Base-by-base conservation (phyloP, 2,329 filamentous ascomycete species). In the Eutypella sp. region DNA sequence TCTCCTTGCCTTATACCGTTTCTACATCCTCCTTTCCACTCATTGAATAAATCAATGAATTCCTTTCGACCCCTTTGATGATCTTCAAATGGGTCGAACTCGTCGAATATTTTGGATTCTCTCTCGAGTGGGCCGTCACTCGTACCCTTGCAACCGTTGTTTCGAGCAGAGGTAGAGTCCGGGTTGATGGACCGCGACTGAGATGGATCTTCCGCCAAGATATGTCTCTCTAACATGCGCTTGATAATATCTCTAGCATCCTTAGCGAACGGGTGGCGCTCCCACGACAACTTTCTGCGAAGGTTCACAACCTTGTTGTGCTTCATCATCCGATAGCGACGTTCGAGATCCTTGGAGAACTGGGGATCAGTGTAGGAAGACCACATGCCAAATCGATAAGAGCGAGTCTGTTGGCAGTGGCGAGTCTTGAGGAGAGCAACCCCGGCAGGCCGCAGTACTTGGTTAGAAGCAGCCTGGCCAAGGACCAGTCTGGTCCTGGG, bases 351-450 rank as follows among this genome's bases (percentile, higher is more conserved):
- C 37, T 64, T 67, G 33, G 68, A 65, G 18, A 64, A 61, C 16
- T 71, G 65, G 13, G 64, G 59, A 50, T 75, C 68, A 23, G 68
- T 52, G 38, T 67, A 67, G 24, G 65, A 67, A 7, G 70, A 66
- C 71, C 75, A 78, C 16, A 68, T 53, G 42, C 67, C 71, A 47
- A 79, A 71, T 48, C 75, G 72, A 49, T 79, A 76, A 29, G 57
- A 57, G 29, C 79, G 72, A 27, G 55, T 62, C 50, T 76, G 74
- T 37, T 67, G 62, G 16, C 54, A 58, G 40, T 60, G 60, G 27
- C 55, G 54, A 16, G 42, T 34, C 16, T 47, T 49, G 23, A 55
- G 39, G 13, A 58, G 39, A 27, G 58, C 55, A 22, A 53, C 38
- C 23, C 40, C 42, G 5, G 46, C 47, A 16, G 51, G 48, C n/a